phyloP scores from a whole-genome alignment of 169 alveolate species.

The Eimeria falciformis region DNA sequence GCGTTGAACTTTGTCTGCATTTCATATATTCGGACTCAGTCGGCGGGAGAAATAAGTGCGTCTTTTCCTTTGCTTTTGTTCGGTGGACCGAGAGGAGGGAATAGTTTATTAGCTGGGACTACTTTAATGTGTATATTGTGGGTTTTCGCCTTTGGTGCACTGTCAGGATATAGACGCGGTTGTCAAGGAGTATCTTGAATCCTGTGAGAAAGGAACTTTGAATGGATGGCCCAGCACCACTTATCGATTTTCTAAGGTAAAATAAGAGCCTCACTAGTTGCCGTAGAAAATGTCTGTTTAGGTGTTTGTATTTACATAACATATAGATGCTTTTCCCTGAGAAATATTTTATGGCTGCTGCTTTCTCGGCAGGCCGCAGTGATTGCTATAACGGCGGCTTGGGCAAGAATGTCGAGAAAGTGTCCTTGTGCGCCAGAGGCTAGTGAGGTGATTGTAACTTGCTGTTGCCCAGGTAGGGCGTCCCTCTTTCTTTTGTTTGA shows the following conservation, averaged over 20 bases:
- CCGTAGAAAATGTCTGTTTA: neutral
- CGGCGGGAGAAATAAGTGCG: too few species aligned
- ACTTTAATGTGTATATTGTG: too few species aligned
- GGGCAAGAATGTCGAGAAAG: slow-evolving; percentile 35
- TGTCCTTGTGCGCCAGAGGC: neutral
- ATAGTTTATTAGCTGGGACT: too few species aligned
- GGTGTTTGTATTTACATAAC: neutral
- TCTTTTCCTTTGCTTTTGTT: too few species aligned
- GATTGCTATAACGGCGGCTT: slow-evolving; percentile 31
- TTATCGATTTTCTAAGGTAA: slow-evolving; percentile 13
- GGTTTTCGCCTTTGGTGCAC: too few species aligned
- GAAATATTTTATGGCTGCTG: neutral
- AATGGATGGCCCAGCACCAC: slow-evolving; percentile 27
- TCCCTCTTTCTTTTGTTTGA: neutral
- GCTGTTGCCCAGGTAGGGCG: slow-evolving; percentile 69
- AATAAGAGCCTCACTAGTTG: neutral
- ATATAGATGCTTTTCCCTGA: too few species aligned
- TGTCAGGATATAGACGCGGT: slow-evolving; percentile 28
- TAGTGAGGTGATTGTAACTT: slow-evolving; percentile 6
- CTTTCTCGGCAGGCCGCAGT: slow-evolving; percentile 35
- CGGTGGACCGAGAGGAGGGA: too few species aligned
- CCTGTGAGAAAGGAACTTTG: neutral
- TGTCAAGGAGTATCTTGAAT: neutral
- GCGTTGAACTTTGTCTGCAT: too few species aligned
- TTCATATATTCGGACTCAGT: too few species aligned